Base-by-base conservation (phyloP, 2,329 filamentous ascomycete species). In the Exserohilum rostratum region DNA sequence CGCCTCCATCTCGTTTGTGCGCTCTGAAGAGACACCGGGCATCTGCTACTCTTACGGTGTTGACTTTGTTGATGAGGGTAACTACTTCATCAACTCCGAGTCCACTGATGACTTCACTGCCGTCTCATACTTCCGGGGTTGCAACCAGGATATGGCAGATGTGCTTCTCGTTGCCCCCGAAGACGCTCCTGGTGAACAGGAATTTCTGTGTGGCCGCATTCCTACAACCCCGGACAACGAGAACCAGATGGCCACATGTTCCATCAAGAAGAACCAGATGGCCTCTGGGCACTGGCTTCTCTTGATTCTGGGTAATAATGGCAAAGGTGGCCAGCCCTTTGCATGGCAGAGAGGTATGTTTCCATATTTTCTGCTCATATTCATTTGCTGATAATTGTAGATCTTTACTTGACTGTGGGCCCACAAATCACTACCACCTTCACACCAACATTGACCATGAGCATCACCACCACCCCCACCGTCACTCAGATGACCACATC, bases 41-140 rank as follows among this genome's bases (percentile, higher is more conserved):
- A 61, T 69, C 17, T 77, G 75, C 55, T 65, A 70, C 43, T 73
- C 74, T 10, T 76, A 66, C 48, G 75, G 75, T 46, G 69, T 77
- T 15, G 79, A 81, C 58, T 81, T 78, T 50, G 64, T 77, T 42
- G 73, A 77, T 58, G 77, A 75, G 31, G 73, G 72, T 2, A 59
- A 65, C 15, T 81, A 80, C 65, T 81, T 80, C 63, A 79, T 80
- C 62, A 79, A 80, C 61, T 71, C 71, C 9, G 62, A 69, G 13
- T 79, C 76, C 0, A 66, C 63, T 3, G 76, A 78, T 2, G 61
- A 62, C 5, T 81, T 80, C 58, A 78, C 76, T 15, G 75, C 75
- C 18, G 75, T 79, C 5, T 76, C 76, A 3, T 73, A 78, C 38
- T 81, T 80, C 54, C 62, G 73, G 45, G 77, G 77, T 29, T 81